Percentiles rank a stretch among this genome's conserved stretches.
These are phyloP conservation scores for Penicillium italicum DNA, from an alignment of 2,329 filamentous ascomycete genomes.

Conservation along the genomic window DNA sequence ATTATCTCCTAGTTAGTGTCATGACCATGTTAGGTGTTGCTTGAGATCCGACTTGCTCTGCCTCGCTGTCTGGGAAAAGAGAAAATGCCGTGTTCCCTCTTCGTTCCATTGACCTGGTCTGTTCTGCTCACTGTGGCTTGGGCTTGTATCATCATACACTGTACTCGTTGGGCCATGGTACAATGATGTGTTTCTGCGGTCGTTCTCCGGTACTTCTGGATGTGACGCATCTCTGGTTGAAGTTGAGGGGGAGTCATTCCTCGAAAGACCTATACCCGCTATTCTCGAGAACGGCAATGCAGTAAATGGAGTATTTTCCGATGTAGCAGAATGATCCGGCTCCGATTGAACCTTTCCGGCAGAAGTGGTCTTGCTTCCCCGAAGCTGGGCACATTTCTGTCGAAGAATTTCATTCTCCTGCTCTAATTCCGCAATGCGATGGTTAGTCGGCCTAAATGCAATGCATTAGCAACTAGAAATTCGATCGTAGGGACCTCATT, in stretches of 20 bases:
- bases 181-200: slow-evolving; percentile 15
- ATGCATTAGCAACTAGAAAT: not conserved
- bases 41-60: slow-evolving; percentile 18
- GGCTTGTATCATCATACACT: slow-evolving; percentile 23
- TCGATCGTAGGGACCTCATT: not conserved
- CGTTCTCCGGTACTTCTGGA: slow-evolving; percentile 20
- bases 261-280: slow-evolving; percentile 6
- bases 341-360: slow-evolving; percentile 1
- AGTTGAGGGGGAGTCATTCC: slow-evolving; percentile 7
- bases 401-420: slow-evolving; percentile 26
- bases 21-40: not conserved
- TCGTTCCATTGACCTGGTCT: slow-evolving; percentile 8
- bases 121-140: slow-evolving; percentile 2
- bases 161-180: slow-evolving; percentile 26
- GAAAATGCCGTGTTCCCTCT: slow-evolving; percentile 21
- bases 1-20: not conserved
- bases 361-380: not conserved
- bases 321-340: slow-evolving; percentile 4
- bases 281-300: not conserved
- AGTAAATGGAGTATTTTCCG: slow-evolving; percentile 4
- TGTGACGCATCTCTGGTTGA: slow-evolving; percentile 14
- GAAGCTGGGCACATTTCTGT: slow-evolving; percentile 11
- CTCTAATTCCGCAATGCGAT: slow-evolving; percentile 25
- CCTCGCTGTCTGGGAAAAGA: slow-evolving; percentile 25
- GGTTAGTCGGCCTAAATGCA: slow-evolving; percentile 24